These are phyloP conservation scores for Chalciporus piperatus DNA, from an alignment of 768 basidiomycete genomes.

Conservation along the genomic window DNA sequence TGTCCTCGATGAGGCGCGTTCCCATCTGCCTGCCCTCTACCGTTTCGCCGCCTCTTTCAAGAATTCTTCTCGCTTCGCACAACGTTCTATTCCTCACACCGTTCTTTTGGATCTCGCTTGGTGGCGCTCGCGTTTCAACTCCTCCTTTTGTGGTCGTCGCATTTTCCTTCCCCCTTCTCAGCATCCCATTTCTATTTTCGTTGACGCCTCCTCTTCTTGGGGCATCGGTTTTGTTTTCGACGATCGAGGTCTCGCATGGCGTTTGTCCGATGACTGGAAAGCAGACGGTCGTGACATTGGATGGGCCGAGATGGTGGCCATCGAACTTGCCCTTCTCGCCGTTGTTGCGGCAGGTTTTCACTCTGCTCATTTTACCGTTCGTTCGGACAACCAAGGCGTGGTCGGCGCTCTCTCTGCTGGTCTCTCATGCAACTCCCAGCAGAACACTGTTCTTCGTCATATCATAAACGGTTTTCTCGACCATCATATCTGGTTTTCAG, in stretches of 20 bases:
- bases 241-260: neutral
- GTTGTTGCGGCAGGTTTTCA: neutral
- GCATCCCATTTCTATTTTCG: slow-evolving; percentile 19
- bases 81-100: neutral
- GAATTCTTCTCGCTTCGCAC: neutral
- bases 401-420: neutral
- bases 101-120: neutral
- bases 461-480: neutral
- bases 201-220: slow-evolving; percentile 39
- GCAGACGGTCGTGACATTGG: neutral
- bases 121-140: neutral
- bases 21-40: neutral
- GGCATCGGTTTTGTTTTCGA: slow-evolving; percentile 29
- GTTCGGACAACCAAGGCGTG: neutral
- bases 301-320: neutral
- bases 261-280: neutral
- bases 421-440: neutral
- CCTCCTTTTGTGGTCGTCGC: too few relatives aligned
- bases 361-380: neutral
- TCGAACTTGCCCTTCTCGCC: neutral
- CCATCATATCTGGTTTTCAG: neutral
- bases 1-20: neutral
- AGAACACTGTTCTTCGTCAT: neutral
- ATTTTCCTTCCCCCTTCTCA: too few relatives aligned
- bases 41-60: neutral